Conservation (phyloP, 257 asterid genomes). For the Nicotiana tomentosiformis region DNA sequence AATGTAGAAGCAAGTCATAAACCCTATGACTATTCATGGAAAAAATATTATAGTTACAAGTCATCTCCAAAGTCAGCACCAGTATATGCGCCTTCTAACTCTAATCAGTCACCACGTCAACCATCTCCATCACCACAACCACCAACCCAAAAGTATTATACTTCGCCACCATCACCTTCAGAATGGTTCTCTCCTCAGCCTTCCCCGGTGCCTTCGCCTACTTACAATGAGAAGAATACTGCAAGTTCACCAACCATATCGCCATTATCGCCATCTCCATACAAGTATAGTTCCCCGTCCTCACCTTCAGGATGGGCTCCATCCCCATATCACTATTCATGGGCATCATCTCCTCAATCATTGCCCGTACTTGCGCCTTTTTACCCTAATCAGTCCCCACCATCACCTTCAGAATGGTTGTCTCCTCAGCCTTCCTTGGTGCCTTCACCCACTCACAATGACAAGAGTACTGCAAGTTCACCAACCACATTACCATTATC, state of each 20-base stretch:
- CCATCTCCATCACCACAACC: constrained; percentile 1
- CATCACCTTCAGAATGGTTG: constrained; percentile 1
- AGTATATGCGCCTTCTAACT: background rate
- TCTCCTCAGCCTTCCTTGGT: constrained; percentile 4
- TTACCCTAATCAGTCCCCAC: background rate
- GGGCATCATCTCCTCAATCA: background rate
- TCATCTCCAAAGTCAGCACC: background rate
- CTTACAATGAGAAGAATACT: background rate
- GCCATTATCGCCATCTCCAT: constrained; percentile 2
- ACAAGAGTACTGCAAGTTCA: background rate
- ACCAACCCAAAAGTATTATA: background rate
- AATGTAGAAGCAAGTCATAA: constrained; percentile 7
- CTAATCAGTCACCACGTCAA: background rate
- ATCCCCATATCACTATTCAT: background rate
- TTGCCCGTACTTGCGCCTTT: background rate
- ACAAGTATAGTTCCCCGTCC: background rate
- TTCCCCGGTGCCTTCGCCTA: background rate
- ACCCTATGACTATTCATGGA: background rate
- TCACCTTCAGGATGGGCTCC: background rate
- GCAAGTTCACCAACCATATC: background rate
- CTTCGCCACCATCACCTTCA: constrained; percentile 4
- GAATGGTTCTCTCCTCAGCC: constrained; percentile 9
- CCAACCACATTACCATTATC: background rate
- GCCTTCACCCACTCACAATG: background rate
- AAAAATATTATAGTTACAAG: background rate